Evolutionary conservation across 2,329 filamentous ascomycete genomes (phyloP).

Genomic region (Colletotrichum siamense): DNA sequence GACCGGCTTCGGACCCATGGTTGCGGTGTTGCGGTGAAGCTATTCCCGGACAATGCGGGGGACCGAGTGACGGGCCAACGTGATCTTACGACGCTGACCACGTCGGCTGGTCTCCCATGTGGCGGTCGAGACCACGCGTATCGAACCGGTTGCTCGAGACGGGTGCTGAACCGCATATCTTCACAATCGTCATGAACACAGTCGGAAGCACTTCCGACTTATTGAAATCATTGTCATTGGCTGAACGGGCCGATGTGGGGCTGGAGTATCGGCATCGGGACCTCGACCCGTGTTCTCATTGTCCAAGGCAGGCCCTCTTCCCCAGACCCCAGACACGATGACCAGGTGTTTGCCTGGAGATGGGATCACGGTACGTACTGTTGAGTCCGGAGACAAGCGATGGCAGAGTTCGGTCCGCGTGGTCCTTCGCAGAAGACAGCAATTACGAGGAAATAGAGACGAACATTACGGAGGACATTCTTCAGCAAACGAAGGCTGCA

Average conservation of each 20-base stretch:
- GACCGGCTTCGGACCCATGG: not conserved
- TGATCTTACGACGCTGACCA: not conserved
- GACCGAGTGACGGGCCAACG: not conserved
- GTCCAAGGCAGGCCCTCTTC: not conserved
- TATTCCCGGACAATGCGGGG: not conserved
- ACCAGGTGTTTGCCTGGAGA: not conserved
- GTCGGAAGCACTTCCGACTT: not conserved
- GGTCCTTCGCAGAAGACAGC: not conserved
- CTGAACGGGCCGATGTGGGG: not conserved
- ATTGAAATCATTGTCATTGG: not conserved
- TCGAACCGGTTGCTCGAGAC: not conserved
- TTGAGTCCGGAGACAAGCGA: not conserved
- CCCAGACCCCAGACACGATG: not conserved
- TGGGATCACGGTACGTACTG: not conserved
- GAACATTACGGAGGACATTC: not conserved
- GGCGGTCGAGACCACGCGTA: not conserved
- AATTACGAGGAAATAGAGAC: not conserved
- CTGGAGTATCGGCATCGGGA: not conserved
- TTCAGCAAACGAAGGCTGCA: not conserved
- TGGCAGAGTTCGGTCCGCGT: not conserved
- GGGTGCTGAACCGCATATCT: not conserved
- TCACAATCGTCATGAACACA: not conserved
- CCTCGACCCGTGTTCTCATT: not conserved
- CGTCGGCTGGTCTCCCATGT: not conserved
- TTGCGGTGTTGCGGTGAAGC: not conserved